phyloP scores from a whole-genome alignment of 2,329 filamentous ascomycete species.

The Paecilomyces sp. region DNA sequence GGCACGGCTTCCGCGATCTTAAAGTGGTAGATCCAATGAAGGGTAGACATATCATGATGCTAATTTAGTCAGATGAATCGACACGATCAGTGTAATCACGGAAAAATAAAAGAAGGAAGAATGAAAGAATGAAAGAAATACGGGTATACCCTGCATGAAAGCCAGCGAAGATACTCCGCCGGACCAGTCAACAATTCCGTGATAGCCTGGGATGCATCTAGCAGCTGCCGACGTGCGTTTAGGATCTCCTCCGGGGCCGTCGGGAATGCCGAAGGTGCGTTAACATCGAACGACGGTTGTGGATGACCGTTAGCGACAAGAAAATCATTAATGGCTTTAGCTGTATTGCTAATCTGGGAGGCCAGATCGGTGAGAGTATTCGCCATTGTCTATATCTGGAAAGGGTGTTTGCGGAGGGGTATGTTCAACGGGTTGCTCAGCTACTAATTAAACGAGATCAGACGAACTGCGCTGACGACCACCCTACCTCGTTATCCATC shows the following conservation, averaged over 20 bases:
- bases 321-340: conserved; percentile 3
- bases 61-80: background rate
- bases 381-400: background rate
- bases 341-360: background rate
- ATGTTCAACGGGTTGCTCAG: background rate
- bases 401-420: background rate
- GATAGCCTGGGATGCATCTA: conserved; percentile 3
- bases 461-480: background rate
- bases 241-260: background rate
- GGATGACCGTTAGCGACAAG: conserved; percentile 1
- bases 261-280: conserved; percentile 1
- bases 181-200: conserved; percentile 1
- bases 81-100: background rate
- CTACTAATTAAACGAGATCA: background rate
- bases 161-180: conserved; percentile 1
- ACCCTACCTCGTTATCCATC: background rate
- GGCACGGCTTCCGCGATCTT: conserved; percentile 17
- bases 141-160: conserved; percentile 2
- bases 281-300: conserved; percentile 3
- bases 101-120: background rate
- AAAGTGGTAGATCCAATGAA: conserved; percentile 16
- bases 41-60: conserved; percentile 9
- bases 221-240: conserved; percentile 1
- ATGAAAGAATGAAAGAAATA: background rate
- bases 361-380: conserved; percentile 2